phyloP scores from a whole-genome alignment of 441 rosid species.

The Pelargonium myrrhifolium region DNA sequence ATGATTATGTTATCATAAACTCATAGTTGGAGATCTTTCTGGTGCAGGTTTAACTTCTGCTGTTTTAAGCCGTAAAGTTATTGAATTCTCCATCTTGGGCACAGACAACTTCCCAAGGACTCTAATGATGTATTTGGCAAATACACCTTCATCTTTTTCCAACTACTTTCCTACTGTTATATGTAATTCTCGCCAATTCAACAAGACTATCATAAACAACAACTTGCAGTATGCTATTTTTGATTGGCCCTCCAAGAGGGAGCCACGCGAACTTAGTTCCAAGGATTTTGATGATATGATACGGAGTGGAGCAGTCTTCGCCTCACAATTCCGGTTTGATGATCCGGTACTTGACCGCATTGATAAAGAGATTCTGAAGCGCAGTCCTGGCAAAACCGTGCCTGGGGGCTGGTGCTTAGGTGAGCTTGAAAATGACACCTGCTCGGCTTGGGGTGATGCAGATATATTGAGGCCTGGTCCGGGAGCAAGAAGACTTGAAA shows the following conservation, averaged over 20 bases:
- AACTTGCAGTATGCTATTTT: slow-evolving; percentile 49
- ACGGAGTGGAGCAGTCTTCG: slow-evolving; percentile 77
- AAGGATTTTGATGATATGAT: slow-evolving; percentile 59
- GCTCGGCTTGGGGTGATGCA: slow-evolving; percentile 84
- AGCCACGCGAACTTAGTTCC: slow-evolving; percentile 35
- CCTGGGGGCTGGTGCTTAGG: slow-evolving; percentile 98
- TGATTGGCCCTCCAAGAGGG: slow-evolving; percentile 34
- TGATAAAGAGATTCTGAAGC: slow-evolving; percentile 59
- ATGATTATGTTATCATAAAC: background rate
- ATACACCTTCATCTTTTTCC: slow-evolving; percentile 59
- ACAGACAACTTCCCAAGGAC: slow-evolving; percentile 86
- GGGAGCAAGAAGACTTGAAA: slow-evolving; percentile 72
- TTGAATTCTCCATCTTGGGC: slow-evolving; percentile 78
- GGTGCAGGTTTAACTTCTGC: slow-evolving; percentile 68
- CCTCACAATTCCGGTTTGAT: slow-evolving; percentile 38
- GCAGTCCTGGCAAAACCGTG: slow-evolving; percentile 42
- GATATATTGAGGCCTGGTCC: slow-evolving; percentile 71
- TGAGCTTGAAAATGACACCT: slow-evolving; percentile 39
- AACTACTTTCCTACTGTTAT: slow-evolving; percentile 77
- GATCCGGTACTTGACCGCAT: slow-evolving; percentile 63
- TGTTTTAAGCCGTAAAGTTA: slow-evolving; percentile 59
- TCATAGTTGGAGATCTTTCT: slow-evolving; percentile 9
- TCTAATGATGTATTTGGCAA: slow-evolving; percentile 81
- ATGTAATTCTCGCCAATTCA: slow-evolving; percentile 62
- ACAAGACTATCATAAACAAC: slow-evolving; percentile 57